Conservation (phyloP, 441 rosid species). For the Adansonia madagascariensis region DNA sequence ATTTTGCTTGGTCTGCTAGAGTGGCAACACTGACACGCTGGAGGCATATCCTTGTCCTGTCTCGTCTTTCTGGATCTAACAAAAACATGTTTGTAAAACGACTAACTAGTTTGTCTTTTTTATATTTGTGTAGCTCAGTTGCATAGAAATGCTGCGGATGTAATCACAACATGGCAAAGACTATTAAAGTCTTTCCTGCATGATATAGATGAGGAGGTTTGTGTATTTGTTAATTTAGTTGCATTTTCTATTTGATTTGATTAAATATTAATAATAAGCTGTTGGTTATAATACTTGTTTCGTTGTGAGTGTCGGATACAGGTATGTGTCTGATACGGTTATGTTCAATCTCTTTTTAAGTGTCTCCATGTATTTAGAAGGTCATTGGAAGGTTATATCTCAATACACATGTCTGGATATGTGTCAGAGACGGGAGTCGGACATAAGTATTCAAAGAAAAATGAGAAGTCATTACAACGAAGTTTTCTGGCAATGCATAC, state of each 20-base stretch:
- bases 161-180: slow-evolving; percentile 60
- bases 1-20: slow-evolving; percentile 11
- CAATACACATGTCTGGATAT: no score
- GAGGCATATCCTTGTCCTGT: not conserved
- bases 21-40: not conserved
- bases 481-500: no score
- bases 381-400: no score
- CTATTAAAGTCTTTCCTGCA: slow-evolving; percentile 65
- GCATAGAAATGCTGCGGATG: slow-evolving; percentile 43
- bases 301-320: no score
- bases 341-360: no score
- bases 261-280: not conserved
- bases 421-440: no score
- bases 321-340: no score
- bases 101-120: slow-evolving; percentile 18
- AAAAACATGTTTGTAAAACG: slow-evolving; percentile 11
- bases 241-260: not conserved
- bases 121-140: slow-evolving; percentile 55
- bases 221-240: slow-evolving; percentile 31
- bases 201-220: slow-evolving; percentile 83
- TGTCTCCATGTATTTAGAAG: no score
- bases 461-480: no score
- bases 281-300: not conserved
- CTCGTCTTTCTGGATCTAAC: not conserved
- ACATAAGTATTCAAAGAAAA: no score